Evolutionary conservation across 176 grass and related monocot species (phyloP), one percentile per base, ranked within the genome.

Genomic region (Oryza glumipatula): DNA sequence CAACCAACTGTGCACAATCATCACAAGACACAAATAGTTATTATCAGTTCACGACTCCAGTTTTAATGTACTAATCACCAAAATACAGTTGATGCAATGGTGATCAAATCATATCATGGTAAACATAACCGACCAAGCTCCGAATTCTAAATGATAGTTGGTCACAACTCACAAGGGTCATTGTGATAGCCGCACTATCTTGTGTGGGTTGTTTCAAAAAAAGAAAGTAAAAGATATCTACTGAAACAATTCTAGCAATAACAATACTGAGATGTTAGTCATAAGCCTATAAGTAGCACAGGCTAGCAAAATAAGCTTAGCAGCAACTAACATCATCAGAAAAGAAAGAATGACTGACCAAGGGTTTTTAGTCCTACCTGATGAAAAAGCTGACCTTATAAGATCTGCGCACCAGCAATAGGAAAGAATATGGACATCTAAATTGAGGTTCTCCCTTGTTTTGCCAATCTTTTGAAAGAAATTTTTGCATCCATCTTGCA

Each of bases 351-450:
- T 83, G 49, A 45, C 11, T 39, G 33, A 17, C 49, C 6, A 17
- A 44, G 28, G 66, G 9, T 71, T 76, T 70, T 68, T 32, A 72
- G 15, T 19, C 41, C 73, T 90, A 96, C 96, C 96, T 94, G 96
- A 92, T 83, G 89, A 95, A 88, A 98, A 98, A 19, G 78, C 78
- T 21, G 96, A 98, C 75, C 93, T 89, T 51, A 98, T 98, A 76
- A 98, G 96, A 24, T 98, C 96, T 21, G 83, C 91, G 87, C 96
- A 98, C 93, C 96, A 96, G 65, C 96, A 98, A 82, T 92, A 95
- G 67, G 96, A 95, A 77, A 98, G 93, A 95, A 98, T 73, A 84
- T 98, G 96, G 36, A 95, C 65, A 95, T 98, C 91, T 17, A 92
- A 74, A 70, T 92, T 86, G 56, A 76, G 75, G 19, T 84, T 80